Base-by-base conservation (phyloP, 2,329 filamentous ascomycete genomes). In the Conoideocrella luteorostrata region DNA sequence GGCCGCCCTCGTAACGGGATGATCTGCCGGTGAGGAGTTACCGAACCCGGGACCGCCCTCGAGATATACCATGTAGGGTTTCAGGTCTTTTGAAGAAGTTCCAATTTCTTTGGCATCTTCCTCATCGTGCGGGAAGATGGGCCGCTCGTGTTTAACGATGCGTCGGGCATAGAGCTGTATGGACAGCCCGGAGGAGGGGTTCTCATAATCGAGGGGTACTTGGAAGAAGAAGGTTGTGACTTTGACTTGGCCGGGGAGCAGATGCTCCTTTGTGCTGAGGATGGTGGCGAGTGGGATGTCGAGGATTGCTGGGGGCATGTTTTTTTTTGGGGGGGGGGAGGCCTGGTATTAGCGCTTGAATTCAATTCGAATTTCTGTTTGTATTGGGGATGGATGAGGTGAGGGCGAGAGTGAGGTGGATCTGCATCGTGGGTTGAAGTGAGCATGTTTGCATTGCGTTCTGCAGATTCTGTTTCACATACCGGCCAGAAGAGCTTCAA, bases 21-120 rank as follows among this genome's bases (percentile, higher is more conserved):
- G 78, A 46, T 86, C 77, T 58, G 94, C 84, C 2, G 91, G 90
- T 39, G 83, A 71, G 5, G 76, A 71, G 57, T 87, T 90, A 48
- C 84, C 82, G 56, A 85, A 82, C 3, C 90, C 90, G 0, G 90
- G 91, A 0, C 91, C 91, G 50, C 91, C 91, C 67, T 94, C 84
- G 12, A 95, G 75, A 59, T 84, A 95, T 49, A 90, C 73, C 43
- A 83, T 67, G 65, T 74, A 82, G 7, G 78, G 78, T 52, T 73
- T 75, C 18, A 66, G 51, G 6, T 43, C 33, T 28, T 44, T 41
- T 18, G 35, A 34, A 28, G 17, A 34, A 17, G 38, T 35, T 9
- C 10, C 11, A 11, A 6, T 28, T 24, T 10, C 21, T 12, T 29
- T 17, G 13, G 18, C 37, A 22, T 40, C 39, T 24, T 47, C 36